These are phyloP conservation scores for Claviceps paspali DNA, from an alignment of 2,329 filamentous ascomycete species.

Conservation along the genomic window DNA sequence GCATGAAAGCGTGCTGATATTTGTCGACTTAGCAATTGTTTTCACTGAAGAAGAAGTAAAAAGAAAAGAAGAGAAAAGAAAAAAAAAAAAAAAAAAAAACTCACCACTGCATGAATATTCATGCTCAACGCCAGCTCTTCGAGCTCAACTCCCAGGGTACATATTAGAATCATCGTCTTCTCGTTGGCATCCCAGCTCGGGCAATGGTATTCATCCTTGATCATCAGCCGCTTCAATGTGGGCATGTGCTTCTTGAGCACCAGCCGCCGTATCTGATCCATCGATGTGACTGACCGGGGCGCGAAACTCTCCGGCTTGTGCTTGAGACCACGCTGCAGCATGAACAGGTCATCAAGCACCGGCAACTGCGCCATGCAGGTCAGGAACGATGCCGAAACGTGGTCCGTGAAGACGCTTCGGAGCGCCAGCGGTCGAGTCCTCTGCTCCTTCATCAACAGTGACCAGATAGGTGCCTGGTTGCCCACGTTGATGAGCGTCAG, in stretches of 20 bases:
- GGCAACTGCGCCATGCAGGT: slow-evolving; percentile 36
- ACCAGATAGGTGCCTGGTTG: slow-evolving; percentile 44
- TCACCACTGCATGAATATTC: slow-evolving; percentile 38
- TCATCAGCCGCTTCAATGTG: slow-evolving; percentile 40
- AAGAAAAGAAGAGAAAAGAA: not conserved
- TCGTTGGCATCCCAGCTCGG: slow-evolving; percentile 41
- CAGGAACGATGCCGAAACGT: slow-evolving; percentile 41
- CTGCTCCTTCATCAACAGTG: slow-evolving; percentile 38
- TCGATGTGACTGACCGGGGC: slow-evolving; percentile 31
- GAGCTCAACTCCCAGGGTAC: slow-evolving; percentile 30
- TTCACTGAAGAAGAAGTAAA: slow-evolving; percentile 6
- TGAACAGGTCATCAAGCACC: slow-evolving; percentile 40
- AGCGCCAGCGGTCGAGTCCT: slow-evolving; percentile 33
- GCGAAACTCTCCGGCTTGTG: slow-evolving; percentile 38
- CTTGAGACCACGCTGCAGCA: slow-evolving; percentile 38
- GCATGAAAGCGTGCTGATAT: slow-evolving; percentile 45
- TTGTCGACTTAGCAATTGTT: no score
- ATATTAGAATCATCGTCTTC: slow-evolving; percentile 38
- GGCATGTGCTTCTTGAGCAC: slow-evolving; percentile 42
- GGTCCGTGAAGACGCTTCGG: slow-evolving; percentile 46
- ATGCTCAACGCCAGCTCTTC: slow-evolving; percentile 42
- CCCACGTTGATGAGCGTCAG: slow-evolving; percentile 51
- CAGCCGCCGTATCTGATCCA: slow-evolving; percentile 41
- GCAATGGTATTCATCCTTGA: slow-evolving; percentile 38
- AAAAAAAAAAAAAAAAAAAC: slow-evolving; percentile 8